Percentiles rank a stretch among this genome's conserved stretches.
phyloP scores from a whole-genome alignment of 2,329 filamentous ascomycete genomes.

The Xylariaceae sp. region DNA sequence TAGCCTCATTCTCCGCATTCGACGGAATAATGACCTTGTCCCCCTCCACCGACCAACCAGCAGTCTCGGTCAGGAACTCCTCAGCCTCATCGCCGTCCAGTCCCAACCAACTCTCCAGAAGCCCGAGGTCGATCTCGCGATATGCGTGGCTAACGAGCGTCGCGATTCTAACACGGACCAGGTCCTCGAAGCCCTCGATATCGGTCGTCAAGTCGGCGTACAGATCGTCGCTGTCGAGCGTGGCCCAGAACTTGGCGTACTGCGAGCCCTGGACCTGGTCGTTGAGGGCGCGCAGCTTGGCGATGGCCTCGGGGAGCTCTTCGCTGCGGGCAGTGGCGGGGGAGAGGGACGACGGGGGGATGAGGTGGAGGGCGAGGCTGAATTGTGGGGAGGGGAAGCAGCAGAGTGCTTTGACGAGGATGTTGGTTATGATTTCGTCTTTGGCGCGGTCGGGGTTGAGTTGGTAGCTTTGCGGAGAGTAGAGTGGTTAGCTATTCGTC shows the following conservation, averaged over 20 bases:
- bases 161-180: constrained; percentile 86
- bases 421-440: constrained; percentile 96
- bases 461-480: constrained; percentile 69
- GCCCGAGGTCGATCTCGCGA: constrained; percentile 64
- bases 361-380: constrained; percentile 87
- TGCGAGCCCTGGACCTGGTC: constrained; percentile 84
- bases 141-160: constrained; percentile 78
- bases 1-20: constrained; percentile 97
- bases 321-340: constrained; percentile 47
- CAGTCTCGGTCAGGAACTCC: constrained; percentile 81
- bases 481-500: too few relatives aligned
- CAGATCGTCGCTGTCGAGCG: constrained; percentile 87
- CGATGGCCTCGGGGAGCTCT: constrained; percentile 83
- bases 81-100: constrained; percentile 62
- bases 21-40: constrained; percentile 70
- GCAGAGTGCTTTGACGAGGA: constrained; percentile 95
- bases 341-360: constrained; percentile 75
- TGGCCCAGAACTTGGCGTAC: constrained; percentile 90
- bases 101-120: constrained; percentile 74
- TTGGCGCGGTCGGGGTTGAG: constrained; percentile 98
- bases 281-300: constrained; percentile 81
- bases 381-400: constrained; percentile 97
- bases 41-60: constrained; percentile 76
- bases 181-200: constrained; percentile 90
- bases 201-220: constrained; percentile 95